A percentile compares a stretch with the other conserved stretches of the same genome.
phyloP scores from a whole-genome alignment of 192 early-diverging fungal genomes.

The Allomyces javanicus region DNA sequence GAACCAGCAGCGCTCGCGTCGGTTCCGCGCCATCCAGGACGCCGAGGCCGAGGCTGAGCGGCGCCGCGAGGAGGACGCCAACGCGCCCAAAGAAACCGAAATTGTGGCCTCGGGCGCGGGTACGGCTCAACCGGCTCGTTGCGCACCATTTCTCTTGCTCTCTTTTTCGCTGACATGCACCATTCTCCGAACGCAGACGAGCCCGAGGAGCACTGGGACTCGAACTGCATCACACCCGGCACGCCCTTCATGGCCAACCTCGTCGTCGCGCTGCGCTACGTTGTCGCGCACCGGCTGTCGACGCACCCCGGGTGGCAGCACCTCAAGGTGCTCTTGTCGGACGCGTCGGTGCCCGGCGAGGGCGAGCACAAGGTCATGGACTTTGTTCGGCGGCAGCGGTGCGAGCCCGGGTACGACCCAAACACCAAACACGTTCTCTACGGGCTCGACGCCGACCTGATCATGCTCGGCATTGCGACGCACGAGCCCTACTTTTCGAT shows the following conservation, averaged over 20 bases:
- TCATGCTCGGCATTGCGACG: constrained; percentile 85
- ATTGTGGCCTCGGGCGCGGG: too few species aligned
- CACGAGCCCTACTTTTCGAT: constrained; percentile 97
- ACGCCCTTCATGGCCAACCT: constrained; percentile 90
- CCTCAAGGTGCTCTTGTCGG: constrained; percentile 75
- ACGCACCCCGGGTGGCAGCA: constrained; percentile 70
- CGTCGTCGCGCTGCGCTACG: constrained; percentile 69
- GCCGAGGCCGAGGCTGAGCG: constrained; percentile 30
- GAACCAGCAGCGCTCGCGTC: constrained; percentile 97
- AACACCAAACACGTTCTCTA: constrained; percentile 88
- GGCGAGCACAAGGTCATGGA: constrained; percentile 99
- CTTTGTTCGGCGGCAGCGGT: constrained; percentile 65
- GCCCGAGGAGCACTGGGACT: constrained; percentile 57
- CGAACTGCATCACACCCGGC: constrained; percentile 97
- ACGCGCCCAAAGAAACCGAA: too few species aligned
- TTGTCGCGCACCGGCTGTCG: constrained; percentile 67
- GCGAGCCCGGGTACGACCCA: constrained; percentile 60
- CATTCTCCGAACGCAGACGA: constrained; percentile 4
- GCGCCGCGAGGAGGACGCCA: not conserved
- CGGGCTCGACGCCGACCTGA: constrained; percentile 88
- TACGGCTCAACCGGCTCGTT: too few species aligned
- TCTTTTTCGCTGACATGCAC: too few species aligned
- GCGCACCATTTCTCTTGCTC: not conserved
- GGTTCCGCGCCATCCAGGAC: constrained; percentile 86
- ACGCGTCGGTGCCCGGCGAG: constrained; percentile 91